Conservation (phyloP, 306 rosid genomes). For the Betula pendula region DNA sequence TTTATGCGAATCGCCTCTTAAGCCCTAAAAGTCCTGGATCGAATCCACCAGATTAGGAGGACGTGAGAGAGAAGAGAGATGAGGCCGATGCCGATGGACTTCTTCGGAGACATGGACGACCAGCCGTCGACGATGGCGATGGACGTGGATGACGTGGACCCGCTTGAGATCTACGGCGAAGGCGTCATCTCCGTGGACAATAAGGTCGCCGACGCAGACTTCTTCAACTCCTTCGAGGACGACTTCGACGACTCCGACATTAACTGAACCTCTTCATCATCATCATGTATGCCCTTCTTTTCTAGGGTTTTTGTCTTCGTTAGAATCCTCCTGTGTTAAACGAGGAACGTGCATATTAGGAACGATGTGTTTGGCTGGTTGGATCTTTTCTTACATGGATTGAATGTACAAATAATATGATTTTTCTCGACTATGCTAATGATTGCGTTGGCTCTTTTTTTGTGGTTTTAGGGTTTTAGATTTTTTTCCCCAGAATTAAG, state of each 20-base stretch:
- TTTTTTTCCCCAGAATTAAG: background rate
- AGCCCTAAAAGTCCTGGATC: background rate
- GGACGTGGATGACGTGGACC: slow-evolving; percentile 88
- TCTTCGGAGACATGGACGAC: slow-evolving; percentile 80
- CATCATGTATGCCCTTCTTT: background rate
- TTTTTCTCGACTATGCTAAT: background rate
- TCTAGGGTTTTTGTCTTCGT: background rate
- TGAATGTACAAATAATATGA: background rate
- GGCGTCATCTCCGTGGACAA: slow-evolving; percentile 57
- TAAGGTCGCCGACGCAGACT: slow-evolving; percentile 82
- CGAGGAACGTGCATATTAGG: background rate
- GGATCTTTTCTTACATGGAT: background rate
- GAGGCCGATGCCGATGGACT: slow-evolving; percentile 68
- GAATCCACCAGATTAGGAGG: background rate
- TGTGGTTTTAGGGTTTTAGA: background rate
- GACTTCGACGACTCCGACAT: slow-evolving; percentile 86
- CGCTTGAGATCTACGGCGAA: slow-evolving; percentile 61
- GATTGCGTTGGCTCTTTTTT: background rate
- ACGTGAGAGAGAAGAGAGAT: background rate
- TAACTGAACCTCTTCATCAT: slow-evolving; percentile 31
- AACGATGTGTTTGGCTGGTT: background rate
- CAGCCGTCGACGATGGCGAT: slow-evolving; percentile 80
- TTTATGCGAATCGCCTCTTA: no score
- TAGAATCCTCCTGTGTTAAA: background rate
- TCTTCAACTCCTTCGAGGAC: slow-evolving; percentile 73